These are phyloP conservation scores for Lagerstroemia speciosa DNA, from an alignment of 345 rosid species.

Conservation along the genomic window DNA sequence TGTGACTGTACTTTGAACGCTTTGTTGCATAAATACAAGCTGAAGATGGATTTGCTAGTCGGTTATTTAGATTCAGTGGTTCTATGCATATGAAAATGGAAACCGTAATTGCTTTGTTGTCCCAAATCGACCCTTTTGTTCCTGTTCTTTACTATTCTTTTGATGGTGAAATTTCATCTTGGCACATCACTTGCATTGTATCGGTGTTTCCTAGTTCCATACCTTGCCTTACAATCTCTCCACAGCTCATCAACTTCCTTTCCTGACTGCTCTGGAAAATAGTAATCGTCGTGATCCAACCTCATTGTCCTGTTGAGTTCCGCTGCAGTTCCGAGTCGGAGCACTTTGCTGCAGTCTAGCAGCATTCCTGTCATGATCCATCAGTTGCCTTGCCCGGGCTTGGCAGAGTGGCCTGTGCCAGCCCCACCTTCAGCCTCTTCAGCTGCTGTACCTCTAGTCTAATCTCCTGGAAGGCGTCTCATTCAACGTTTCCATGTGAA, in stretches of 20 bases:
- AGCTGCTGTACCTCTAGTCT: no score
- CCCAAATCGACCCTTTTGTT: neutral
- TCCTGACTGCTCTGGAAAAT: slow-evolving; percentile 17
- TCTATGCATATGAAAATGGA: no score
- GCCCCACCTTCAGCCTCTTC: slow-evolving; percentile 20
- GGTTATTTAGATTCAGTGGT: no score
- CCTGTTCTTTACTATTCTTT: neutral
- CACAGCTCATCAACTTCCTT: slow-evolving; percentile 26
- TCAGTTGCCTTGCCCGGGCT: slow-evolving; percentile 15
- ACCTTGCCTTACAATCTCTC: slow-evolving; percentile 20
- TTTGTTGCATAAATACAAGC: slow-evolving; percentile 49
- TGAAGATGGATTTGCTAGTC: slow-evolving; percentile 39
- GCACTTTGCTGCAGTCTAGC: slow-evolving; percentile 21
- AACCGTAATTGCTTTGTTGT: neutral
- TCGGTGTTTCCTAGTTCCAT: neutral
- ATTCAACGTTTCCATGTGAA: no score
- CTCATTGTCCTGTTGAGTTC: slow-evolving; percentile 24
- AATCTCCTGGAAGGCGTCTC: no score
- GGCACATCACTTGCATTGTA: neutral
- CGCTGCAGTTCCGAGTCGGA: slow-evolving; percentile 23
- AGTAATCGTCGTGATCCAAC: slow-evolving; percentile 6
- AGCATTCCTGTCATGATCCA: slow-evolving; percentile 17
- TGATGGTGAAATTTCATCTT: neutral
- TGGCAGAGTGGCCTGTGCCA: slow-evolving; percentile 12
- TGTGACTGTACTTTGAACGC: neutral